Conservation (phyloP, 1,139 yeast species). For the Pneumocystis murina region DNA sequence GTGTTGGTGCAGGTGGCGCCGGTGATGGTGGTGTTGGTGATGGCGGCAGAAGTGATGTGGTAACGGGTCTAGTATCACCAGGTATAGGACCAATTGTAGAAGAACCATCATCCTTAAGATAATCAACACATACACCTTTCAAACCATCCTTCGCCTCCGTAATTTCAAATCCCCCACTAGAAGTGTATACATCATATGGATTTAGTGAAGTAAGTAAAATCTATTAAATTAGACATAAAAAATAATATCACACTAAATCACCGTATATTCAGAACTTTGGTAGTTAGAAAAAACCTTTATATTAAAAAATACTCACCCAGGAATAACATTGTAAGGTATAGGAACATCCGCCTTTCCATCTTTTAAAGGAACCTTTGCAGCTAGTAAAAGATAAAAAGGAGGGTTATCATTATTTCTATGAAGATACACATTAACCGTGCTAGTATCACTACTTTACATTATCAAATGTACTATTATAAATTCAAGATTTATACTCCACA, state of each 20-base stretch:
- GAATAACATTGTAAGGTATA: neutral
- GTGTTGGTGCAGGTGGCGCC: neutral
- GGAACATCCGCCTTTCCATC: neutral
- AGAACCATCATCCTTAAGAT: neutral
- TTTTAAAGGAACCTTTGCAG: neutral
- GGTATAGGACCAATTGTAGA: neutral
- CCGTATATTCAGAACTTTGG: neutral
- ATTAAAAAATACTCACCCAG: neutral
- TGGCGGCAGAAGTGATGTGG: no score
- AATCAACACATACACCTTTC: neutral
- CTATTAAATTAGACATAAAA: neutral
- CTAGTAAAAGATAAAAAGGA: neutral
- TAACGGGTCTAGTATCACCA: neutral
- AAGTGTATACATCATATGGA: neutral
- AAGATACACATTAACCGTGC: neutral
- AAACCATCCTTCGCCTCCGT: neutral
- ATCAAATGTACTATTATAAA: neutral
- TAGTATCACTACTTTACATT: neutral
- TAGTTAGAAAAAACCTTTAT: neutral
- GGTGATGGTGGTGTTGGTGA: no score
- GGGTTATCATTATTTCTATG: neutral
- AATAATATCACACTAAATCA: neutral
- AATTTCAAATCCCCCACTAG: neutral
- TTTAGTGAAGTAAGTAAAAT: neutral
- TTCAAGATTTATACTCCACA: neutral